Evolutionary conservation across 2,329 filamentous ascomycete genomes (phyloP), one percentile per base, ranked within the genome.

Genomic region (Colletotrichum navitas): DNA sequence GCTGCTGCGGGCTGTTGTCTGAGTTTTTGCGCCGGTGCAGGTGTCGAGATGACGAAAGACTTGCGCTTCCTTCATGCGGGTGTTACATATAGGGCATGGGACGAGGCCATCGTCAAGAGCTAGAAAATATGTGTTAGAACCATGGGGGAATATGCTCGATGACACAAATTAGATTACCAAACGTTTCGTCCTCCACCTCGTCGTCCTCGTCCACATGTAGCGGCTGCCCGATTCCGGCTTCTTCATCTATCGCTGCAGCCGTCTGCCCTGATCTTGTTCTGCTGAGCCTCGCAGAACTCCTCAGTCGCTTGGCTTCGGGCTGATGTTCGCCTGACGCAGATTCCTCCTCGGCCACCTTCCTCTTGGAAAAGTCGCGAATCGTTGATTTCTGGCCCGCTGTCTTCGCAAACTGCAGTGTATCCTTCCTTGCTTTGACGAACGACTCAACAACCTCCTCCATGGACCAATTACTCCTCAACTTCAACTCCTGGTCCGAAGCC

Each of bases 31-130:
- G 83, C 82, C 82, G 12, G 80, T 77, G 63, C 83, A 94, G 10
- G 84, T 87, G 80, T 97, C 94, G 41, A 98, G 83, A 81, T 98
- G 96, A n/a, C 85, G 81, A 76, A 93, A 94, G 5, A 98, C 93
- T 66, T 87, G 86, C 74, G 88, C 88, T 62, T 91, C 88, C 80
- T 96, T 97, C 92, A 98, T 97, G 62, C 90, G 88, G 76, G 84
- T 87, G 61, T 85, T 84, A 79, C 96, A 99, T 24, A 95, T 92
- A 0, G 96, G 96, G 79, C 96, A 99, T 51, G 89, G 86, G 1
- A 95, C 93, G 18, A 96, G 84, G 3, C 93, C 94, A 75, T 96
- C 93, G 36, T 92, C 90, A 85, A 78, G 75, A 34, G 34, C 14
- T 39, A 10, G 0, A 12, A 70, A 29, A 51, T 45, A 45, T 55